phyloP scores from a whole-genome alignment of 2,329 filamentous ascomycete genomes.

The Fusarium sp. region DNA sequence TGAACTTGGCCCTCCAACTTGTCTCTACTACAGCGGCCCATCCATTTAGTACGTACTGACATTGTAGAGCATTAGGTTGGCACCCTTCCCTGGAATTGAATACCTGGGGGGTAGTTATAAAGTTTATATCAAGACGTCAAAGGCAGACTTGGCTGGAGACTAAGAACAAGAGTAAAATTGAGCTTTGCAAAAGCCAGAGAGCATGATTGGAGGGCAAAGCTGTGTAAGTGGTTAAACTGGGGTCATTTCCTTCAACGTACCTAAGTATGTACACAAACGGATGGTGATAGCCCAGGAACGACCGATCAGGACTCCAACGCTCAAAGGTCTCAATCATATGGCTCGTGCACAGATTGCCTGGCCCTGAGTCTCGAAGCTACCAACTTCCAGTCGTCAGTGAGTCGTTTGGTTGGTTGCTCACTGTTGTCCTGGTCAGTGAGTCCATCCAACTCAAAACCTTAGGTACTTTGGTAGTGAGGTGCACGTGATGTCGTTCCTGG shows the following conservation, averaged over 20 bases:
- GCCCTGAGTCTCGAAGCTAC: not conserved
- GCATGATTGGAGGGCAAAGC: not conserved
- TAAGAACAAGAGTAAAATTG: not conserved
- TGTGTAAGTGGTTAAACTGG: conserved; percentile 14
- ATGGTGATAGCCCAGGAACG: not conserved
- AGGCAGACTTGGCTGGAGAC: not conserved
- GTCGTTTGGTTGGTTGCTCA: not conserved
- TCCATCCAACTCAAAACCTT: not conserved
- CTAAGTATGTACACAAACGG: not conserved
- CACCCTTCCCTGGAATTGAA: too few species aligned
- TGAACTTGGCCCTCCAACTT: not conserved
- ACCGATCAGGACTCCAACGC: not conserved
- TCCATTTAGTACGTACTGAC: not conserved
- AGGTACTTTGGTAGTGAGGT: not conserved
- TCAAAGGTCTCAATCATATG: not conserved
- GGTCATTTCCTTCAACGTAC: too few species aligned
- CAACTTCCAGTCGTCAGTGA: not conserved
- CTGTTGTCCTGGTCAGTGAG: not conserved
- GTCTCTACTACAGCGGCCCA: not conserved
- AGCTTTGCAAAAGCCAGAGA: not conserved
- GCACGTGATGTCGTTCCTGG: conserved; percentile 33
- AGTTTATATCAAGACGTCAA: not conserved
- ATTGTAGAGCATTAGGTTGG: not conserved
- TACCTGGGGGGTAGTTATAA: not conserved
- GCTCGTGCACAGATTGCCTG: not conserved